Evolutionary conservation across 768 basidiomycete genomes (phyloP), one percentile per base, ranked within the genome.

Genomic region (Leccinum aurantiacum): DNA sequence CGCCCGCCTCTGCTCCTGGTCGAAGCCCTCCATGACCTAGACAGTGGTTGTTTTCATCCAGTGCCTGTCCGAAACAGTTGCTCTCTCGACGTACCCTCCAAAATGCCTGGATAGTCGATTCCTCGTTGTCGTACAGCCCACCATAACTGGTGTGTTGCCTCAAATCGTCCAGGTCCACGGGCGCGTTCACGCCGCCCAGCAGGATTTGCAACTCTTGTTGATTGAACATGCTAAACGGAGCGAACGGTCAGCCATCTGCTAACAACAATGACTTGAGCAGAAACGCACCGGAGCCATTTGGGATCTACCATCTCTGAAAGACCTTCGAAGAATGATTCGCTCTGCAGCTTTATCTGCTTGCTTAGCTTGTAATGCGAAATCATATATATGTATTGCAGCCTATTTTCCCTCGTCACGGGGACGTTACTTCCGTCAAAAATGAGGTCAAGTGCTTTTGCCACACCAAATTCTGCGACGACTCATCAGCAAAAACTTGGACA

Each of bases 161-260:
- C 59, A 98, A 74, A 72, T 99, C 95, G 15, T 89, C 85, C 8
- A 98, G 63, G 69, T 95, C 90, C 51, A 96, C 88, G 0, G 90
- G 89, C 0, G 91, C 79, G 60, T 95, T 90, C 33, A 91, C 90
- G 7, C 93, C 94, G 0, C 95, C 95, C 6, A 99, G 80, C 1
- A 98, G 78, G 52, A 96, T 89, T 70, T 95, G 94, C 4, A 98
- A 79, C 73, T 98, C 97, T 70, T 93, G 90, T 64, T 96, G 95
- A 72, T 98, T 96, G 77, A 98, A 99, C 92, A 98, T 95, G 49
- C 93, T 91, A 62, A 53, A 50, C 15, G 41, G 50, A 64, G 38
- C 15, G 24, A 57, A 41, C 19, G 8, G 35, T 74, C 41, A 68
- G 60, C 27, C 15, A 11, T 37, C n/a, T 31, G 15, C 24, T 35